These are phyloP conservation scores for Patellaria atrata DNA, from an alignment of 495 filamentous ascomycete genomes.

Conservation along the genomic window DNA sequence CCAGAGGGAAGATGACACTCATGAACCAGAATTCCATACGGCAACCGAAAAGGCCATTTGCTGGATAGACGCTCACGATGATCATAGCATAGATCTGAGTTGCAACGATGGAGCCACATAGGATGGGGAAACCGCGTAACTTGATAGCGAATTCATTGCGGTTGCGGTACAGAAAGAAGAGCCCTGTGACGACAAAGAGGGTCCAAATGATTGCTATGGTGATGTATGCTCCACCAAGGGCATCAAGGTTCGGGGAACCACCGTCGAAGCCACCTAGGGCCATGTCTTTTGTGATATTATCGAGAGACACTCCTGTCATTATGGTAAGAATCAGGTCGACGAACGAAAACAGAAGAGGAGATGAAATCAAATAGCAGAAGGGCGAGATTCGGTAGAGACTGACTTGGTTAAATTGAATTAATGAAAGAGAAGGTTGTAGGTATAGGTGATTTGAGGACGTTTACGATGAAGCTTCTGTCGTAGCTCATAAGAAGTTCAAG, in stretches of 20 bases:
- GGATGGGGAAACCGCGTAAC: conserved; percentile 46
- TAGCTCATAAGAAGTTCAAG: too few species aligned
- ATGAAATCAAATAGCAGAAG: too few species aligned
- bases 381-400: too few species aligned
- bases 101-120: conserved; percentile 41
- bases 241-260: conserved; percentile 25
- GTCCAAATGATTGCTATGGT: conserved; percentile 41
- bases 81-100: conserved; percentile 51
- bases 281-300: too few species aligned
- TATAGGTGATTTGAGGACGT: too few species aligned
- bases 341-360: too few species aligned
- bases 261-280: too few species aligned
- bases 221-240: conserved; percentile 32
- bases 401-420: too few species aligned
- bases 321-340: too few species aligned
- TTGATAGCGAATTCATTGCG: conserved; percentile 45
- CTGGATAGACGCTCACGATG: conserved; percentile 44
- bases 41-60: conserved; percentile 45
- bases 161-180: conserved; percentile 38
- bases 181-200: conserved; percentile 34
- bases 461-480: too few species aligned
- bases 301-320: too few species aligned
- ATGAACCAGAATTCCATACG: conserved; percentile 57
- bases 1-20: conserved; percentile 54
- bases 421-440: too few species aligned